Evolutionary conservation across 257 asterid species (phyloP).

Genomic region (Solanum microdontum): DNA sequence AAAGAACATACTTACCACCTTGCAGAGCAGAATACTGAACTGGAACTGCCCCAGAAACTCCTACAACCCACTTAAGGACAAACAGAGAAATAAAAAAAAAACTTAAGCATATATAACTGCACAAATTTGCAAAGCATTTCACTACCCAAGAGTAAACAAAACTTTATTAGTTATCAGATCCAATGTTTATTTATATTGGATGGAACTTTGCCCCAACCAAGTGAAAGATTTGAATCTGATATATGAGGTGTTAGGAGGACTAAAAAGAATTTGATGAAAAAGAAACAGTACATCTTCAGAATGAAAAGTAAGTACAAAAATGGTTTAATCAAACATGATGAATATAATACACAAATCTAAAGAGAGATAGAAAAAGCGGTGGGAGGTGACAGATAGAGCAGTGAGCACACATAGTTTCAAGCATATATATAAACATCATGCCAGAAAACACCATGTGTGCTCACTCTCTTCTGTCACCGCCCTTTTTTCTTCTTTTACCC

Average conservation of each 20-base stretch:
- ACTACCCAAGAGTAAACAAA: neutral
- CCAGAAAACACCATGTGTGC: conserved; percentile 85
- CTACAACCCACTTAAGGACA: neutral
- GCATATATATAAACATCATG: conserved; percentile 31
- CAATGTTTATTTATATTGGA: neutral
- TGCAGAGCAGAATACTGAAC: neutral
- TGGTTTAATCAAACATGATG: neutral
- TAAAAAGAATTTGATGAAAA: too few relatives aligned
- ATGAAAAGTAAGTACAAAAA: neutral
- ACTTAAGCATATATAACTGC: neutral
- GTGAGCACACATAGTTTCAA: conserved; percentile 80
- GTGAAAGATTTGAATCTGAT: neutral
- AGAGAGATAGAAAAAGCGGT: conserved; percentile 8
- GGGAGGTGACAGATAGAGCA: conserved; percentile 73
- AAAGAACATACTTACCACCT: neutral
- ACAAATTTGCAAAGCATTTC: neutral
- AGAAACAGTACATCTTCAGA: neutral
- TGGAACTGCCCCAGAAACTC: neutral
- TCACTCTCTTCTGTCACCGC: conserved; percentile 45
- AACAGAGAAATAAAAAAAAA: neutral
- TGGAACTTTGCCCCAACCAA: neutral
- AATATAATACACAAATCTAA: neutral
- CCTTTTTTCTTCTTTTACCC: conserved; percentile 19
- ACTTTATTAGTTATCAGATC: neutral
- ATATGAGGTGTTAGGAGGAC: neutral